These are phyloP conservation scores for Leishmania major DNA, from an alignment of 208 protist genomes.

Conservation along the genomic window DNA sequence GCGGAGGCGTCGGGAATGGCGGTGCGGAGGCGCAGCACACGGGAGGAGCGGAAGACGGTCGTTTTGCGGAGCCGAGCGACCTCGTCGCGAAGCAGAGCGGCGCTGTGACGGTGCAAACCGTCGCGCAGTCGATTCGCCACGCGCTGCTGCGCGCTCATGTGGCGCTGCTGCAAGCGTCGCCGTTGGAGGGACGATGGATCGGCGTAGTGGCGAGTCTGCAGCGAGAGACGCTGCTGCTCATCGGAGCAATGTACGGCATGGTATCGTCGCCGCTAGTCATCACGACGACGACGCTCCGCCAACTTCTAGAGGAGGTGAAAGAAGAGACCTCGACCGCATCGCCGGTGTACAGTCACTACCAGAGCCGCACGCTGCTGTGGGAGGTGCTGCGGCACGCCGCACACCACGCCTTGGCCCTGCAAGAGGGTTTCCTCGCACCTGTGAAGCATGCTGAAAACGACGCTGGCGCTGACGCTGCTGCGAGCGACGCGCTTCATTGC, in stretches of 20 bases:
- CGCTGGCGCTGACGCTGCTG: not conserved
- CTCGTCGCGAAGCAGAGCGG: not conserved
- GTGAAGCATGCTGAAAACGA: not conserved
- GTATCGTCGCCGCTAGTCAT: conserved; percentile 33
- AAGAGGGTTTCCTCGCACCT: conserved; percentile 39
- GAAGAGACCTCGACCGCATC: conserved; percentile 33
- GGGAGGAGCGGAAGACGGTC: conserved; percentile 9
- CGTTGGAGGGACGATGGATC: conserved; percentile 37
- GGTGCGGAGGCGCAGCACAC: not conserved
- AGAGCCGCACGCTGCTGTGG: conserved; percentile 22
- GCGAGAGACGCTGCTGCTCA: conserved; percentile 59
- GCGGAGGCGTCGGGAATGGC: not conserved
- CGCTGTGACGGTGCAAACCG: conserved; percentile 44
- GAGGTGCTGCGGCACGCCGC: conserved; percentile 54
- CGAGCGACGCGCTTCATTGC: conserved; percentile 27
- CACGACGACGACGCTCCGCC: conserved; percentile 20
- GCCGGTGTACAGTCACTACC: conserved; percentile 7
- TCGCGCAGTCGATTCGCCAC: conserved; percentile 63
- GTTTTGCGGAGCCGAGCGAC: not conserved
- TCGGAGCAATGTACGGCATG: conserved; percentile 72
- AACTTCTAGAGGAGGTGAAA: conserved; percentile 33
- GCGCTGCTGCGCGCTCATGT: conserved; percentile 64
- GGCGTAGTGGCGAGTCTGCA: conserved; percentile 43
- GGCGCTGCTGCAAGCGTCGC: conserved; percentile 48
- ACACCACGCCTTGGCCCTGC: conserved; percentile 50